Conservation (phyloP, 2,329 filamentous ascomycete genomes). For the Colletotrichum eleusines region DNA sequence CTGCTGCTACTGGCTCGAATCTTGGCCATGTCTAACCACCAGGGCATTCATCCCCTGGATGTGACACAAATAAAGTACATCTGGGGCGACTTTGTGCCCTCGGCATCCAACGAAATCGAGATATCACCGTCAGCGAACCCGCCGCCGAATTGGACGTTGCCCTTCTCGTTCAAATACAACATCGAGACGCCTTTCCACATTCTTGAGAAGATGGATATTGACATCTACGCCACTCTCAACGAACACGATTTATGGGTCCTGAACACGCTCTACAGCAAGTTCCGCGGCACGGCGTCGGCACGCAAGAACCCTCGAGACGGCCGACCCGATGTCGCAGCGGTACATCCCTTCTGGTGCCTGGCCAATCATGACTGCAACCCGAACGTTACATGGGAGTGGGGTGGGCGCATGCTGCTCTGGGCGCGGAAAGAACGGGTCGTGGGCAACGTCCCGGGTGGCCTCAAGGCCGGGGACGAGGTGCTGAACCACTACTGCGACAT, state of each 20-base stretch:
- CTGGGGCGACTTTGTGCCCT: conserved; percentile 75
- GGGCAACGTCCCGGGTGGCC: conserved; percentile 66
- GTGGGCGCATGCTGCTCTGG: conserved; percentile 79
- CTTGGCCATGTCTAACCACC: conserved; percentile 72
- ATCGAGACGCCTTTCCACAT: conserved; percentile 81
- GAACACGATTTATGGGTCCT: conserved; percentile 83
- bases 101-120: conserved; percentile 64
- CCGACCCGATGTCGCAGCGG: conserved; percentile 89
- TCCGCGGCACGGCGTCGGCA: conserved; percentile 91
- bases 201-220: conserved; percentile 86
- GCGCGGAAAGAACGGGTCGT: conserved; percentile 69
- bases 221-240: conserved; percentile 72
- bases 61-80: conserved; percentile 74
- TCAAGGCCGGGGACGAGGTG: conserved; percentile 85
- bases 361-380: conserved; percentile 97
- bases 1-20: conserved; percentile 72
- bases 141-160: conserved; percentile 74
- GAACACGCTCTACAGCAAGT: conserved; percentile 93
- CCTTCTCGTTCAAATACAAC: conserved; percentile 83
- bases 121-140: conserved; percentile 66
- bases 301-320: conserved; percentile 81
- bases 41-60: conserved; percentile 72
- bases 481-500: conserved; percentile 96
- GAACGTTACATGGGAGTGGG: conserved; percentile 96
- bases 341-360: conserved; percentile 95